phyloP scores from a whole-genome alignment of 306 rosid genomes.

The Medicago lupulina region DNA sequence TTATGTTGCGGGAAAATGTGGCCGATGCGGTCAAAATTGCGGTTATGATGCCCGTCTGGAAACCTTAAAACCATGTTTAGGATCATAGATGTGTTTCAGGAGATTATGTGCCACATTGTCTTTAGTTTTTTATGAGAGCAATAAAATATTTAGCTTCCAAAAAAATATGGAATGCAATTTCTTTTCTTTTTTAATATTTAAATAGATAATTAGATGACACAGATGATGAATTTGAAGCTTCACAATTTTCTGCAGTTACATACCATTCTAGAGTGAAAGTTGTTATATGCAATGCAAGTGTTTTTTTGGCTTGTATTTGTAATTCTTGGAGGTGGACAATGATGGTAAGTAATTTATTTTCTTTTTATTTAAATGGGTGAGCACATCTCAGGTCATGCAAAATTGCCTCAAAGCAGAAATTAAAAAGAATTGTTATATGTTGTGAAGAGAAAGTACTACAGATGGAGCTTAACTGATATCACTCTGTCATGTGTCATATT shows the following conservation, averaged over 20 bases:
- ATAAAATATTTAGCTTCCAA: neutral
- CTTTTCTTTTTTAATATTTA: neutral
- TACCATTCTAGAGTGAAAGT: neutral
- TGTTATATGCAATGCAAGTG: neutral
- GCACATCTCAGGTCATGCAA: neutral
- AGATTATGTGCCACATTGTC: conserved; percentile 8
- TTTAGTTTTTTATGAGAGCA: conserved; percentile 16
- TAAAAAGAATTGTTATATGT: neutral
- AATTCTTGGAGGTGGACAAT: too few species aligned
- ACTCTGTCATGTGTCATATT: too few species aligned
- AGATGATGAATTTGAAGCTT: neutral
- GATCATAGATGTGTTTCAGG: neutral
- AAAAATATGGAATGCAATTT: neutral
- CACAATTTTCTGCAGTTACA: neutral
- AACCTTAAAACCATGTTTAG: neutral
- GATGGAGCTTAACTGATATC: too few species aligned
- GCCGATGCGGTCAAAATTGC: neutral
- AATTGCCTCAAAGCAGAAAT: neutral
- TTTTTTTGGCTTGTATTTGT: too few species aligned
- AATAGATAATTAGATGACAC: neutral
- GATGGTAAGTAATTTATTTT: too few species aligned
- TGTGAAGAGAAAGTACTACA: neutral
- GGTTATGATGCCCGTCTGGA: neutral
- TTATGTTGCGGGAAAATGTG: neutral
- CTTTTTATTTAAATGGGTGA: too few species aligned